These are phyloP conservation scores for Hygrophorus pudorinus DNA, from an alignment of 768 basidiomycete genomes.

Conservation along the genomic window DNA sequence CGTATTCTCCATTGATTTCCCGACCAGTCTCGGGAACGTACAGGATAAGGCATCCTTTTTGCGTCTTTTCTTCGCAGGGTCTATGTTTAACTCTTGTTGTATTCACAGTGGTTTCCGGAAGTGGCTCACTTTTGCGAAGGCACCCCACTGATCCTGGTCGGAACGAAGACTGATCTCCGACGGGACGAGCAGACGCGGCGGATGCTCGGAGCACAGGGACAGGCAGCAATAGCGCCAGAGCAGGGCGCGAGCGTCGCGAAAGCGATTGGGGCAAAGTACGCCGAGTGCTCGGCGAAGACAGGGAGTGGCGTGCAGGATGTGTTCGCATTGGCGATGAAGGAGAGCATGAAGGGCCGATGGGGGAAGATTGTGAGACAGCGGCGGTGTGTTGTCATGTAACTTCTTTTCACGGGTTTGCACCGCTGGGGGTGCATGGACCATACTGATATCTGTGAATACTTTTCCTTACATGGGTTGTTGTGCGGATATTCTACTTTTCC, in stretches of 20 bases:
- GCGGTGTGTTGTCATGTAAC: conserved; percentile 60
- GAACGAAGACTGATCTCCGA: conserved; percentile 88
- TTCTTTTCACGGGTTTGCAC: too few relatives aligned
- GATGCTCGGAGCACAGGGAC: conserved; percentile 86
- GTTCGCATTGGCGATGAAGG: conserved; percentile 78
- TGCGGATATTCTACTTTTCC: too few relatives aligned
- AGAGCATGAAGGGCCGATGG: conserved; percentile 82
- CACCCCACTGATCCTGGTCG: conserved; percentile 86
- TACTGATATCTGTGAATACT: too few relatives aligned
- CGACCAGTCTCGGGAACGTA: conserved; percentile 83
- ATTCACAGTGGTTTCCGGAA: conserved; percentile 61
- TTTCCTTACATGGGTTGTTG: too few relatives aligned
- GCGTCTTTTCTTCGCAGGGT: background rate
- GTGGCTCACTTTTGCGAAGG: conserved; percentile 87
- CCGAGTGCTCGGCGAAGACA: conserved; percentile 93
- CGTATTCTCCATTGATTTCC: conserved; percentile 91
- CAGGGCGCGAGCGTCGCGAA: conserved; percentile 81
- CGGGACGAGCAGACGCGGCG: conserved; percentile 73
- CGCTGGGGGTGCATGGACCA: too few relatives aligned
- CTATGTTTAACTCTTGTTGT: conserved; percentile 51
- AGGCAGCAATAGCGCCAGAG: conserved; percentile 67
- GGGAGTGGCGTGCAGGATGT: conserved; percentile 87
- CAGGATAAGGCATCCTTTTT: conserved; percentile 58
- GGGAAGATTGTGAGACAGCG: conserved; percentile 59
- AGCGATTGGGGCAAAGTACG: conserved; percentile 89